Percentiles rank a stretch among this genome's conserved stretches.
phyloP scores from a whole-genome alignment of 2,329 filamentous ascomycete genomes.

The Dactylella cylindrospora region DNA sequence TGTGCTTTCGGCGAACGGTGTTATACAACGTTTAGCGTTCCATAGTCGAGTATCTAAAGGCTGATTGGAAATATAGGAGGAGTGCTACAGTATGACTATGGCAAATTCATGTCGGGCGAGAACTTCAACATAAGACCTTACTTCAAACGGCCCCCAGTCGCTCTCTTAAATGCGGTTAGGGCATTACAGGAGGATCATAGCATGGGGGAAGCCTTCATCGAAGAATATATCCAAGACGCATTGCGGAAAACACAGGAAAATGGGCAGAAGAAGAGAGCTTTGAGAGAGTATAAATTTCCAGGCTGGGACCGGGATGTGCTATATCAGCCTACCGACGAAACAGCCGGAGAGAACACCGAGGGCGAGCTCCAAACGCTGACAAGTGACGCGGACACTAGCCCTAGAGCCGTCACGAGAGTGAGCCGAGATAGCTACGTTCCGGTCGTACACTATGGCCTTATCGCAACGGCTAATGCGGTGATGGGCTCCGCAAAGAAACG shows the following conservation, averaged over 20 bases:
- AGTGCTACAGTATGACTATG: conserved; percentile 1
- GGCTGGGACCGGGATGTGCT: too few species aligned
- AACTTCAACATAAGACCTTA: neutral
- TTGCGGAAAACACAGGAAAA: too few species aligned
- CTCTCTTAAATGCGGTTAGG: neutral
- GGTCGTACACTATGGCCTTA: neutral
- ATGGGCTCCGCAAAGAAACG: neutral
- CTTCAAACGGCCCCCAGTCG: neutral
- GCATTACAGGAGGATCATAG: neutral
- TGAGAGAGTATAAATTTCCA: too few species aligned
- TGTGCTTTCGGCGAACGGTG: neutral
- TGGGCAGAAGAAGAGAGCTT: too few species aligned
- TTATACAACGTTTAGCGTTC: too few species aligned
- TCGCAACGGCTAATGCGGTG: neutral
- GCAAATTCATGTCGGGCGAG: neutral
- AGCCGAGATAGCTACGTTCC: neutral
- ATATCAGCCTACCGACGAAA: too few species aligned
- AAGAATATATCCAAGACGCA: too few species aligned
- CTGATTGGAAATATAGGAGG: neutral
- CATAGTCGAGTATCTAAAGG: neutral
- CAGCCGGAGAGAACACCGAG: too few species aligned
- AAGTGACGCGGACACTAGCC: too few species aligned
- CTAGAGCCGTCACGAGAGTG: too few species aligned
- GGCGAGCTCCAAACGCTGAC: too few species aligned
- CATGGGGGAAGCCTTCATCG: too few species aligned